Evolutionary conservation across 495 filamentous ascomycete genomes (phyloP), one percentile per base, ranked within the genome.

Genomic region (Daldinia childiae): DNA sequence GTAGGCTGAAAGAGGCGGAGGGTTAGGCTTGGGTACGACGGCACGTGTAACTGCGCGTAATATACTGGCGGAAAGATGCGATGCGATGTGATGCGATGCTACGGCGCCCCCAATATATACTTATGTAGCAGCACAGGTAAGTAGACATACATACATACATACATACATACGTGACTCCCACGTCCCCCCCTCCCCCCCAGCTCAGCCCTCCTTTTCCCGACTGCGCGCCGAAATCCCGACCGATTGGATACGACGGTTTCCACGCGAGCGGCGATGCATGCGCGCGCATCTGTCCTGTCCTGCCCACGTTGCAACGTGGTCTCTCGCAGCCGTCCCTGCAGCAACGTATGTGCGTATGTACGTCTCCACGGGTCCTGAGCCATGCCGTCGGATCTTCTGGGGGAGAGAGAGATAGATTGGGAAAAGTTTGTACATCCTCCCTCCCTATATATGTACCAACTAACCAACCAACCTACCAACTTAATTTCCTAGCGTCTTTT

Each of bases 251-350:
- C n/a, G 61, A 61, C 30, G 57, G 65, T 65, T 62, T 60, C 64
- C 70, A 69, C 59, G 70, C 65, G 65, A 57, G 57, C 55, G 56
- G 68, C 57, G 51, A 48, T 32, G 56, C 62, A 61, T 36, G 43
- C 12, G 17, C 43, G 43, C 19, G 39, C 41, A 58, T 52, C 24
- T 30, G 26, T 26, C 50, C 14, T 30, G 50, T 51, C n/a, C 45
- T 48, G 39, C 65, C 66, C 71, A 69, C 62, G 71, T 73, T 73
- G 66, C 66, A 69, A 73, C 71, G 65, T 73, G 66, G 71, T 69
- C 62, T 65, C 56, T 69, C 65, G 60, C 70, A 69, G 61, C 60
- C 19, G 59, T 59, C 64, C 68, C 68, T 71, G 68, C 68, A 62
- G 68, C 56, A 26, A 30, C 15, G 24, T 61, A 48, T 48, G 43